A percentile compares a stretch with the other conserved stretches of the same genome.
Evolutionary conservation across 116 monocot species (phyloP).

Genomic region (Thalassia testudinum): DNA sequence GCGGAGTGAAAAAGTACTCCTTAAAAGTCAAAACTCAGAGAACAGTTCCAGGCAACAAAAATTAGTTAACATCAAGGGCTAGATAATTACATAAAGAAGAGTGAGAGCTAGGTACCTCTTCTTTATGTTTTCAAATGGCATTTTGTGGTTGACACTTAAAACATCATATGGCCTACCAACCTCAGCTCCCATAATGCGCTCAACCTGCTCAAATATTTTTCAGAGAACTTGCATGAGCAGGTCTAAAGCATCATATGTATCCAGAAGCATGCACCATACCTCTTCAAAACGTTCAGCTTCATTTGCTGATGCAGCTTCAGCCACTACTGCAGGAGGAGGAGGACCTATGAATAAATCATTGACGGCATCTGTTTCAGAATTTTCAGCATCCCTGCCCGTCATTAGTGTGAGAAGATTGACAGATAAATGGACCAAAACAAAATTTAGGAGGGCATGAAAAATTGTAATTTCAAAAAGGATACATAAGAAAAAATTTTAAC

Average conservation of each 20-base stretch:
- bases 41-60: not conserved
- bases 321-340: conserved; percentile 83
- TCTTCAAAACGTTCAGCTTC: conserved; percentile 99
- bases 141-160: conserved; percentile 83
- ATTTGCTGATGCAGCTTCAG: conserved; percentile 91
- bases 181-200: conserved; percentile 62
- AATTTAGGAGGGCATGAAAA: too few species aligned
- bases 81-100: too few species aligned
- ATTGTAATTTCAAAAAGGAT: too few species aligned
- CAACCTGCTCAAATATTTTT: conserved; percentile 27
- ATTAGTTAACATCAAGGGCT: not conserved
- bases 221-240: not conserved
- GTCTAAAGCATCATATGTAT: not conserved
- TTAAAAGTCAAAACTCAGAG: too few species aligned
- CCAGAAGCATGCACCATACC: conserved; percentile 18
- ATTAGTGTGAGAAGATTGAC: not conserved
- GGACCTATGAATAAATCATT: conserved; percentile 83
- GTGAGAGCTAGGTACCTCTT: conserved; percentile 34
- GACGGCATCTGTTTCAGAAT: conserved; percentile 29
- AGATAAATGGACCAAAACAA: not conserved
- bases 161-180: conserved; percentile 78
- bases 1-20: too few species aligned
- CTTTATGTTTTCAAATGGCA: conserved; percentile 78
- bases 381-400: conserved; percentile 56
- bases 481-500: too few species aligned